A percentile compares a stretch with the other conserved stretches of the same genome.
Evolutionary conservation across 1,139 yeast species (phyloP).

Genomic region (Candida gigantensis): DNA sequence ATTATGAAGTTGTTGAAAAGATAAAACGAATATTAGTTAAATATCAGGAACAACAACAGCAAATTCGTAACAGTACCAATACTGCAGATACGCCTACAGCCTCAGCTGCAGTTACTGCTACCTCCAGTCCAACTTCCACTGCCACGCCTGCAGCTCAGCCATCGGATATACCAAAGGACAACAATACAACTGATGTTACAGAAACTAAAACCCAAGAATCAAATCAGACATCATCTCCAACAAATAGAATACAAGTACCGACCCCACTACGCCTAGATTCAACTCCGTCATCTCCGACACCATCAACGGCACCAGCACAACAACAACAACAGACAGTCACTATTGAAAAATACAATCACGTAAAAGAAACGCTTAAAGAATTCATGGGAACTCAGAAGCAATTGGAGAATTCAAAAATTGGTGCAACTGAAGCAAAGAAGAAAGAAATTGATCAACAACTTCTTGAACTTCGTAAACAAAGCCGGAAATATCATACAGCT

Average conservation of each 20-base stretch:
- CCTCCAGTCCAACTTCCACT: no score
- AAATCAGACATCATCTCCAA: no score
- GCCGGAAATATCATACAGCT: constrained; percentile 38
- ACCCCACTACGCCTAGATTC: constrained; percentile 11
- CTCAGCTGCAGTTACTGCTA: no score
- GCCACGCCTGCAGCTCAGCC: constrained; percentile 10
- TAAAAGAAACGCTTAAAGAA: constrained; percentile 41
- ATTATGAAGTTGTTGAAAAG: constrained; percentile 65
- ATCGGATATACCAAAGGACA: constrained; percentile 11
- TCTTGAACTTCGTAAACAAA: constrained; percentile 35
- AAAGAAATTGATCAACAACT: constrained; percentile 37
- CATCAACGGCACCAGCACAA: constrained; percentile 1
- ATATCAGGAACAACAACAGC: constrained; percentile 43
- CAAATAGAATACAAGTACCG: constrained; percentile 12
- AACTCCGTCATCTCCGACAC: neutral
- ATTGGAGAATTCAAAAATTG: constrained; percentile 26
- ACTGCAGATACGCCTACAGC: constrained; percentile 21
- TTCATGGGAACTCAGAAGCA: constrained; percentile 40
- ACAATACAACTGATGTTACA: neutral
- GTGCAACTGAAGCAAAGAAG: constrained; percentile 18
- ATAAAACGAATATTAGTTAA: constrained; percentile 52
- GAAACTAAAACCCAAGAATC: constrained; percentile 2
- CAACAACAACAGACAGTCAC: constrained; percentile 24
- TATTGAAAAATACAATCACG: constrained; percentile 42
- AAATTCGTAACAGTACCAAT: constrained; percentile 14